A percentile compares a stretch with the other conserved stretches of the same genome.
Conservation (phyloP, 345 rosid species). For the Acer campestre region DNA sequence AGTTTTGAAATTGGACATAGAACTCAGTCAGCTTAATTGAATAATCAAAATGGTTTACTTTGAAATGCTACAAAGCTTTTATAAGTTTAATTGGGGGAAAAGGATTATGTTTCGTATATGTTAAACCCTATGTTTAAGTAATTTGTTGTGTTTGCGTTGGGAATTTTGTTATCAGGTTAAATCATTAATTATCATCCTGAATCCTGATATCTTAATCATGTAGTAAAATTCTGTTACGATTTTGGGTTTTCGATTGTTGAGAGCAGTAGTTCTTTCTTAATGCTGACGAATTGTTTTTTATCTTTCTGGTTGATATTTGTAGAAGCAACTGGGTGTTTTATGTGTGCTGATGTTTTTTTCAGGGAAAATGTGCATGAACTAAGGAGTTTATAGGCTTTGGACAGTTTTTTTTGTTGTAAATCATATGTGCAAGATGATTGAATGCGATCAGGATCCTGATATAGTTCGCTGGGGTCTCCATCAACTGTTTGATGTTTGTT, state of each 20-base stretch:
- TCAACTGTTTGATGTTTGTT: slow-evolving; percentile 53
- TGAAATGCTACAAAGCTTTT: neutral
- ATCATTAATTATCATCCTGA: too few relatives aligned
- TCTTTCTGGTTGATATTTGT: too few relatives aligned
- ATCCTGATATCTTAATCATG: too few relatives aligned
- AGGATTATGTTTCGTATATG: neutral
- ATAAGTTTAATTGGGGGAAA: neutral
- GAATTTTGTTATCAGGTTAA: neutral
- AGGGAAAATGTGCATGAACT: neutral
- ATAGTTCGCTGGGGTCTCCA: slow-evolving; percentile 81
- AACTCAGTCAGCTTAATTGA: neutral
- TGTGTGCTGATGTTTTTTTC: too few relatives aligned
- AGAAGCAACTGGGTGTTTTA: too few relatives aligned
- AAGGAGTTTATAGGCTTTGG: neutral
- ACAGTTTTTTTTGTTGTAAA: neutral
- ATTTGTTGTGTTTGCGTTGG: neutral
- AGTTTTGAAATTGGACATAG: neutral
- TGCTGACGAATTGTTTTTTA: neutral
- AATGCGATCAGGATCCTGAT: slow-evolving; percentile 63
- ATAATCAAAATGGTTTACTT: neutral
- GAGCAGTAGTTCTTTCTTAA: neutral
- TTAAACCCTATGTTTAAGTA: neutral
- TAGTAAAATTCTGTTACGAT: too few relatives aligned
- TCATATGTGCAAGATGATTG: slow-evolving; percentile 34
- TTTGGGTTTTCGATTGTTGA: too few relatives aligned